Percentiles rank a stretch among this genome's conserved stretches.
These are phyloP conservation scores for Blastobotrys elegans DNA, from an alignment of 1,139 yeast species.

Conservation along the genomic window DNA sequence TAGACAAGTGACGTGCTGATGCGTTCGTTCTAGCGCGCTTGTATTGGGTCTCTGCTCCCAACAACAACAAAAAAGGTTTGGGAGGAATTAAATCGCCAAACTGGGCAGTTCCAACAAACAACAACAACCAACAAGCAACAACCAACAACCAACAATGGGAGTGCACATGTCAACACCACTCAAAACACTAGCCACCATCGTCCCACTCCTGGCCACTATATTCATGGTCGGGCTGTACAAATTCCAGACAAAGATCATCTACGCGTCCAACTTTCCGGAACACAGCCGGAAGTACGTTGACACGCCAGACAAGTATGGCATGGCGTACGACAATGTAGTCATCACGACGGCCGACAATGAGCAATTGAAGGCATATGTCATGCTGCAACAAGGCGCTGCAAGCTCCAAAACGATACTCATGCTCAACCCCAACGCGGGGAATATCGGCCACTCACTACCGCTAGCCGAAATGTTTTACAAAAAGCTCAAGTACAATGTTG, in stretches of 20 bases:
- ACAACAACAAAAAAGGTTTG: not conserved
- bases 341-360: constrained; percentile 67
- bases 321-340: constrained; percentile 61
- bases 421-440: constrained; percentile 93
- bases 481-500: constrained; percentile 65
- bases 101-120: not conserved
- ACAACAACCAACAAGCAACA: not conserved
- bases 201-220: constrained; percentile 18
- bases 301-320: constrained; percentile 66
- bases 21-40: too few relatives aligned
- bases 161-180: constrained; percentile 2
- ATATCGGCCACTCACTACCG: constrained; percentile 89
- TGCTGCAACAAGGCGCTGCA: constrained; percentile 20
- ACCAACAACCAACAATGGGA: constrained; percentile 1
- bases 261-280: constrained; percentile 76
- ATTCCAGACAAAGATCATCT: constrained; percentile 66
- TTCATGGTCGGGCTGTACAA: constrained; percentile 49
- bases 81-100: not conserved
- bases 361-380: constrained; percentile 45
- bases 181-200: constrained; percentile 12
- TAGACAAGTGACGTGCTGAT: too few relatives aligned
- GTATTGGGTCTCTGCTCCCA: too few relatives aligned
- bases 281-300: constrained; percentile 67
- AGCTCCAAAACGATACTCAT: constrained; percentile 62
- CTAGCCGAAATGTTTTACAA: constrained; percentile 67